These are phyloP conservation scores for Quercus lobata DNA, from an alignment of 331 rosid genomes.

Conservation along the genomic window DNA sequence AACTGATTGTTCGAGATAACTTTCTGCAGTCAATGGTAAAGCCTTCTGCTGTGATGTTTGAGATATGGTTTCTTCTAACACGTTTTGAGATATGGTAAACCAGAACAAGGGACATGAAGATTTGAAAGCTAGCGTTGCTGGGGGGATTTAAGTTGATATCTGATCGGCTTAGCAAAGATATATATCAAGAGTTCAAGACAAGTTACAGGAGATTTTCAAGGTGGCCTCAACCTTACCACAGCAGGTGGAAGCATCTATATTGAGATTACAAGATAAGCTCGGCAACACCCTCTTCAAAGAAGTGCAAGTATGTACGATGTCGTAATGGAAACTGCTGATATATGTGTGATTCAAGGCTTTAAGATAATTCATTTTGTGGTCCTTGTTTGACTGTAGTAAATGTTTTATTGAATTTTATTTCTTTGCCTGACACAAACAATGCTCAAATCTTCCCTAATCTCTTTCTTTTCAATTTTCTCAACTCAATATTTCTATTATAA, in stretches of 20 bases:
- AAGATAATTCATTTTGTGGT: slow-evolving; percentile 4
- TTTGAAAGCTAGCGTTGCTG: slow-evolving; percentile 51
- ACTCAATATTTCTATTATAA: not conserved
- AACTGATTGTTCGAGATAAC: slow-evolving; percentile 59
- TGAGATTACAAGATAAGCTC: slow-evolving; percentile 50
- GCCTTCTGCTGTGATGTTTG: slow-evolving; percentile 11
- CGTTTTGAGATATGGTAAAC: slow-evolving; percentile 17
- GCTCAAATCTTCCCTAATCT: not conserved
- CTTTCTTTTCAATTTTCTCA: not conserved
- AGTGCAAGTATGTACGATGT: slow-evolving; percentile 52
- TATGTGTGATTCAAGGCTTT: slow-evolving; percentile 1
- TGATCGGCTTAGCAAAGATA: slow-evolving; percentile 46
- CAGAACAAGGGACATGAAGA: slow-evolving; percentile 87
- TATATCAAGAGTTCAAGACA: slow-evolving; percentile 33
- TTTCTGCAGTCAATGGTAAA: slow-evolving; percentile 67
- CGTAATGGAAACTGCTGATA: slow-evolving; percentile 12
- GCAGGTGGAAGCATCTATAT: slow-evolving; percentile 55
- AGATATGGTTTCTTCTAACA: slow-evolving; percentile 22
- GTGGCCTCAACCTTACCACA: slow-evolving; percentile 63
- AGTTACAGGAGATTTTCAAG: slow-evolving; percentile 54
- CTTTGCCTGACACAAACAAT: not conserved
- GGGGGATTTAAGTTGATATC: slow-evolving; percentile 65
- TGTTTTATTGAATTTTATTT: not conserved
- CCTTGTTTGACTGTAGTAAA: not conserved
- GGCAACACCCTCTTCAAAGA: slow-evolving; percentile 49